Evolutionary conservation across 2,329 filamentous ascomycete species (phyloP).

Genomic region (Aspergillus ochraceus): DNA sequence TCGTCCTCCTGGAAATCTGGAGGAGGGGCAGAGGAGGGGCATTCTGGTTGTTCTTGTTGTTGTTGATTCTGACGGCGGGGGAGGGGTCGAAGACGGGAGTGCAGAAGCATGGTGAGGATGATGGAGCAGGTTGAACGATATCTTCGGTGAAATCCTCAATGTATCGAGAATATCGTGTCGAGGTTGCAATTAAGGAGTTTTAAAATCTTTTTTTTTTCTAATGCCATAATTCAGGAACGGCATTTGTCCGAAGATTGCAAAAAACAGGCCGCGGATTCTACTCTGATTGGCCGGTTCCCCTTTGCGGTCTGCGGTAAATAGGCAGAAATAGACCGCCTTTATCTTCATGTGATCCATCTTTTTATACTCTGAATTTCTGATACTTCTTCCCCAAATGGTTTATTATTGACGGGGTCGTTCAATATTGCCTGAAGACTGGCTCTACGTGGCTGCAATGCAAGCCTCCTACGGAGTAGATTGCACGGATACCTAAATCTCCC

Average conservation of each 20-base stretch:
- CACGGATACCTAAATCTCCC: too few species aligned
- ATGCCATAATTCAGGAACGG: not conserved
- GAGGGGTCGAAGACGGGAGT: slow-evolving; percentile 31
- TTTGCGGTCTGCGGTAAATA: not conserved
- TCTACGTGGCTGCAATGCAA: not conserved
- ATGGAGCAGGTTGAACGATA: not conserved
- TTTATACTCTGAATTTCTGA: too few species aligned
- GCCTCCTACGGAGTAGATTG: too few species aligned
- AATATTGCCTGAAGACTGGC: not conserved
- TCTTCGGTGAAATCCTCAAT: not conserved
- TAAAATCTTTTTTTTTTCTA: too few species aligned
- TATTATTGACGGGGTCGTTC: not conserved
- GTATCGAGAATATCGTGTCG: not conserved
- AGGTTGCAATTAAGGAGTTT: not conserved
- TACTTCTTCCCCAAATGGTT: not conserved
- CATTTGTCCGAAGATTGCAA: not conserved
- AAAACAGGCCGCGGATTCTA: not conserved
- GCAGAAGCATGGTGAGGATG: slow-evolving; percentile 25
- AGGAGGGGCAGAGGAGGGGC: slow-evolving; percentile 9
- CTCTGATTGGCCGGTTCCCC: not conserved
- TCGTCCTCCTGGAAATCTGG: slow-evolving; percentile 21
- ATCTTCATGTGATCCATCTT: not conserved
- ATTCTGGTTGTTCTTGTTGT: not conserved
- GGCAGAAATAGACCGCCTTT: not conserved
- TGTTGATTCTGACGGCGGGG: slow-evolving; percentile 21